Percentiles rank a stretch among this genome's conserved stretches.
Evolutionary conservation across 2,329 filamentous ascomycete genomes (phyloP).

Genomic region (Penicillium rolfsii): DNA sequence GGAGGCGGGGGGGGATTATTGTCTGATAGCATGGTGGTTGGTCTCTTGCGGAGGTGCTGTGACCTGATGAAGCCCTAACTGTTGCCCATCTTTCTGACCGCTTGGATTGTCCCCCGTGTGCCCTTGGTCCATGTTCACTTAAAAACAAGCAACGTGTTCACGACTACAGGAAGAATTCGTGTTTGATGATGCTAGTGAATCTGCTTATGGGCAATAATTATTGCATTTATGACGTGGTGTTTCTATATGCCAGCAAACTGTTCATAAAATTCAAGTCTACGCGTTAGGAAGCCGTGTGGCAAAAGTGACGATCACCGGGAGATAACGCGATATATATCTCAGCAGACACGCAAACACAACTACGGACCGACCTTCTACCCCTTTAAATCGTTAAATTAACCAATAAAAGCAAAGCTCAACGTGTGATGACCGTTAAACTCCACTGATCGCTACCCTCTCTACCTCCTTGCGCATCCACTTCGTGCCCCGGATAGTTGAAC

Average conservation of each 20-base stretch:
- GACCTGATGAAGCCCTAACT: conserved; percentile 1
- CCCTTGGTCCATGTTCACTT: background rate
- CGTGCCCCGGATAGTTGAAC: conserved; percentile 1
- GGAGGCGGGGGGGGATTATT: background rate
- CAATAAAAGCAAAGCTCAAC: background rate
- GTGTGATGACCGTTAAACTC: background rate
- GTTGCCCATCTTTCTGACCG: background rate
- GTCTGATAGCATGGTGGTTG: background rate
- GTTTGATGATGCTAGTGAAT: background rate
- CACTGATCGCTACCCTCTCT: conserved; percentile 5
- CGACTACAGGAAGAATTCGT: background rate
- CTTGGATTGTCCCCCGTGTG: background rate
- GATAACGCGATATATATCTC: conserved; percentile 2
- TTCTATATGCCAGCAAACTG: background rate
- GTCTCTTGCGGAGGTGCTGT: background rate
- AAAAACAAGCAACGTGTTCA: background rate
- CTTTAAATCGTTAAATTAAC: background rate
- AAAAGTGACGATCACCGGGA: background rate
- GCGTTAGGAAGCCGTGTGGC: background rate
- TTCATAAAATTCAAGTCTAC: background rate
- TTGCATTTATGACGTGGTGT: background rate
- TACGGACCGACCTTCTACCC: background rate
- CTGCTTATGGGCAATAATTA: background rate
- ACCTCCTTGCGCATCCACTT: background rate
- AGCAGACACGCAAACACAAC: background rate